Conservation (phyloP, 352 stramenopile species). For the Globisporangium carolinianum region DNA sequence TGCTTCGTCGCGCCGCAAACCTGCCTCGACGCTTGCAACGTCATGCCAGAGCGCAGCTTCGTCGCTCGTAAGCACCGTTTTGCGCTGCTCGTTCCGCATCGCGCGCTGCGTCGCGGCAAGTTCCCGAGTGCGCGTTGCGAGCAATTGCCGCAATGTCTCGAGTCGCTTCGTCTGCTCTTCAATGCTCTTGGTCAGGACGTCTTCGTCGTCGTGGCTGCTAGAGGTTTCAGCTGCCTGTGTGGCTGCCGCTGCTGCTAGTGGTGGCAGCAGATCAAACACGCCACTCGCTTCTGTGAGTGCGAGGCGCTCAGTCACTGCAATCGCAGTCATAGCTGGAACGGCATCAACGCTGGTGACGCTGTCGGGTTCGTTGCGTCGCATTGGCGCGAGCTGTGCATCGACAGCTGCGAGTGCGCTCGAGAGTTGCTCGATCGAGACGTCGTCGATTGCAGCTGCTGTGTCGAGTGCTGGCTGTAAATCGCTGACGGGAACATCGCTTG, state of each 20-base stretch:
- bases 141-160: constrained; percentile 31
- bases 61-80: constrained; percentile 28
- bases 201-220: constrained; percentile 21
- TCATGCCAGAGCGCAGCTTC: constrained; percentile 41
- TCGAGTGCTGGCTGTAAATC: neutral
- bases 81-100: constrained; percentile 43
- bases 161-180: constrained; percentile 48
- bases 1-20: constrained; percentile 30
- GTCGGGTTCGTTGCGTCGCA: neutral
- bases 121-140: constrained; percentile 37
- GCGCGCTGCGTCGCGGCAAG: constrained; percentile 35
- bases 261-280: constrained; percentile 3
- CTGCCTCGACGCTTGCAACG: constrained; percentile 35
- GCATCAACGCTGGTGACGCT: neutral
- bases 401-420: neutral
- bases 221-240: constrained; percentile 5
- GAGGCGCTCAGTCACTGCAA: too few relatives aligned
- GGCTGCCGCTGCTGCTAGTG: neutral
- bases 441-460: neutral
- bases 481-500: neutral
- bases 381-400: constrained; percentile 2
- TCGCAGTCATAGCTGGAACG: neutral
- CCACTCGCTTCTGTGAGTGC: neutral
- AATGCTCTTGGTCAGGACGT: constrained; percentile 51
- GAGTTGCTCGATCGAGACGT: constrained; percentile 10